Evolutionary conservation across 441 rosid species (phyloP), one percentile per base, ranked within the genome.

Genomic region (Adansonia rubrostipa): DNA sequence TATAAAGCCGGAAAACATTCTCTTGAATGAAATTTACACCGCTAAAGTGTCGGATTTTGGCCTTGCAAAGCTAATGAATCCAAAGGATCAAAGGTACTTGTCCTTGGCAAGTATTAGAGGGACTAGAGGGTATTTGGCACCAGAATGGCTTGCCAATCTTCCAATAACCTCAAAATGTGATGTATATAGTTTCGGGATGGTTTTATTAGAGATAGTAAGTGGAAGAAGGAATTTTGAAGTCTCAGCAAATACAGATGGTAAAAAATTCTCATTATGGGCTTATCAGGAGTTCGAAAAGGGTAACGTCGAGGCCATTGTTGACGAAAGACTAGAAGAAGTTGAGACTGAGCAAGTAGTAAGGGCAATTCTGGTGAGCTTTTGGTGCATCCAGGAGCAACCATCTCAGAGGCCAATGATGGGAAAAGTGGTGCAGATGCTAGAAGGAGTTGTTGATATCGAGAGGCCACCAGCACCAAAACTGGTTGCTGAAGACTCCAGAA

Each of bases 351-450:
- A 89, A 82, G 86, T 81, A 56, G 73, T 50, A 13, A 85, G 91
- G 73, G 87, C 85, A 61, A 83, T 86, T 60, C 76, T 76, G 77
- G 88, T 88, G 33, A 80, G 89, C 72, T 88, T 89, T 57, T 89
- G 93, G 91, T 88, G 91, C 90, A 88, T 89, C 62, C 93, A 88
- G 76, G 93, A 89, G 75, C 93, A 85, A 53, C 91, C 93, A 47
- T 88, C 64, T 6, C 87, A 78, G 28, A 82, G 97, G 78, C 97
- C 93, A 36, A 70, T 86, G 13, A 94, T 92, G 93, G 91, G 92
- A 48, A 92, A 88, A 82, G 92, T 92, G 20, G 94, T 94, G 77
- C 93, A 91, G 84, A 86, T 94, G 81, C 83, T 94, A 6, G 97
- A 92, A 79, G 97, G 96, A 63, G 80, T 88, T 33, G 56, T 78